These are phyloP conservation scores for Paradendryphiella salina DNA, from an alignment of 2,329 filamentous ascomycete genomes.

Conservation along the genomic window DNA sequence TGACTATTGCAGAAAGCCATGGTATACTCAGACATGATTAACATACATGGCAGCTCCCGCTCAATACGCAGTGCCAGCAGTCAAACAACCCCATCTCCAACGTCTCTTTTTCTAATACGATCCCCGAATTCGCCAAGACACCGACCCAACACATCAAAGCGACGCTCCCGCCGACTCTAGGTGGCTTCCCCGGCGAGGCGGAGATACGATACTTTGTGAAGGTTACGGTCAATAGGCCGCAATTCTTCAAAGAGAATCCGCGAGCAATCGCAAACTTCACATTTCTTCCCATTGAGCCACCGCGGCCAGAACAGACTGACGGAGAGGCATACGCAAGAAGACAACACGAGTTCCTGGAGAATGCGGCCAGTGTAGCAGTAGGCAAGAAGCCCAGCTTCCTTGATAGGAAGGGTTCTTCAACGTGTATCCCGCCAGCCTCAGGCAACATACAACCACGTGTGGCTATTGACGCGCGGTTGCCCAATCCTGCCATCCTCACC, in stretches of 20 bases:
- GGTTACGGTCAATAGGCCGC: slow-evolving; percentile 87
- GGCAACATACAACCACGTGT: slow-evolving; percentile 55
- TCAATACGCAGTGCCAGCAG: slow-evolving; percentile 70
- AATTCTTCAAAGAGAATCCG: slow-evolving; percentile 88
- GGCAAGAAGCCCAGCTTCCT: slow-evolving; percentile 67
- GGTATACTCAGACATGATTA: not conserved
- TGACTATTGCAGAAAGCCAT: slow-evolving; percentile 38
- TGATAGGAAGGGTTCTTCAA: slow-evolving; percentile 44
- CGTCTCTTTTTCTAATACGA: slow-evolving; percentile 50
- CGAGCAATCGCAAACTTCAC: slow-evolving; percentile 66
- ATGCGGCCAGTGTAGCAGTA: slow-evolving; percentile 27
- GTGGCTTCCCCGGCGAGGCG: slow-evolving; percentile 82
- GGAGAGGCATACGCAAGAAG: slow-evolving; percentile 85
- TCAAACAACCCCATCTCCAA: slow-evolving; percentile 46
- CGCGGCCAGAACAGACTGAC: slow-evolving; percentile 65
- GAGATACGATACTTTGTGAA: slow-evolving; percentile 96
- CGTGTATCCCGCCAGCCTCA: slow-evolving; percentile 23
- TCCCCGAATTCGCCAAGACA: slow-evolving; percentile 52
- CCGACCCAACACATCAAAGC: slow-evolving; percentile 72
- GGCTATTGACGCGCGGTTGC: slow-evolving; percentile 80
- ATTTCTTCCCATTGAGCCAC: slow-evolving; percentile 91
- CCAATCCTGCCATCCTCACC: slow-evolving; percentile 83
- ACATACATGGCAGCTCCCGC: slow-evolving; percentile 49
- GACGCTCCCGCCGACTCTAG: slow-evolving; percentile 85
- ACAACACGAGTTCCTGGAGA: slow-evolving; percentile 60